Evolutionary conservation across 2,329 filamentous ascomycete species (phyloP).

Genomic region (Xylaria sp.): DNA sequence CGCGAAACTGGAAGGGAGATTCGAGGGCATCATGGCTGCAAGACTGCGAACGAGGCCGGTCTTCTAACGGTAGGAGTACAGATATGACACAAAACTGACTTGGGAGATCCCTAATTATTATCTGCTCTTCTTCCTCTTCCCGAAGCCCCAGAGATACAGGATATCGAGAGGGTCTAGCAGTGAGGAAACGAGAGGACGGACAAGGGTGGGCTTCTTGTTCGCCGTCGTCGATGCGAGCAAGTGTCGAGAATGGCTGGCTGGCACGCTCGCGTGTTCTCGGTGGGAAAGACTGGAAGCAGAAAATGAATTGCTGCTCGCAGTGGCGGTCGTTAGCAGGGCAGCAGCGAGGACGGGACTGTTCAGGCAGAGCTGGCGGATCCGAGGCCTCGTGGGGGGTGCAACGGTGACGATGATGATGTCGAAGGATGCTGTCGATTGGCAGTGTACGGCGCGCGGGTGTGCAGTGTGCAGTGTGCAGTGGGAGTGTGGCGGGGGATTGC

Average conservation of each 20-base stretch:
- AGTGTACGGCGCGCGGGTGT: no score
- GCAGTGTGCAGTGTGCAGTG: no score
- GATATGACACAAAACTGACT: slow-evolving; percentile 6
- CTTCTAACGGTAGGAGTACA: slow-evolving; percentile 10
- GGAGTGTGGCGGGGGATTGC: background rate
- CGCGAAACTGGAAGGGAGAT: slow-evolving; percentile 82
- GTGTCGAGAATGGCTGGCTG: background rate
- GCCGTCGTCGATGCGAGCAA: slow-evolving; percentile 13
- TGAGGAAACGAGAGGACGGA: background rate
- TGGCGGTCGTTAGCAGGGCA: background rate
- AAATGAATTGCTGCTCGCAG: background rate
- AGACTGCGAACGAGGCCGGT: slow-evolving; percentile 8
- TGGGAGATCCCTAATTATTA: background rate
- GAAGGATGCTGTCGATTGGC: slow-evolving; percentile 5
- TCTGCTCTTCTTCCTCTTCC: background rate
- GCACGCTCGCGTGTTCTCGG: slow-evolving; percentile 14
- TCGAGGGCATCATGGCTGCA: slow-evolving; percentile 64
- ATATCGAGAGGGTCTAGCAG: slow-evolving; percentile 14
- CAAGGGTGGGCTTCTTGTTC: background rate
- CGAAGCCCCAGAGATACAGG: slow-evolving; percentile 17
- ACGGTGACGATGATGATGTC: slow-evolving; percentile 13
- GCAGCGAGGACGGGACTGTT: slow-evolving; percentile 4
- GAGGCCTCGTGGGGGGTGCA: slow-evolving; percentile 8
- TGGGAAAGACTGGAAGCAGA: background rate
- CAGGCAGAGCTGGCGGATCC: background rate